phyloP scores from a whole-genome alignment of 2,329 filamentous ascomycete species.

The Aspergillus puulaauensis region DNA sequence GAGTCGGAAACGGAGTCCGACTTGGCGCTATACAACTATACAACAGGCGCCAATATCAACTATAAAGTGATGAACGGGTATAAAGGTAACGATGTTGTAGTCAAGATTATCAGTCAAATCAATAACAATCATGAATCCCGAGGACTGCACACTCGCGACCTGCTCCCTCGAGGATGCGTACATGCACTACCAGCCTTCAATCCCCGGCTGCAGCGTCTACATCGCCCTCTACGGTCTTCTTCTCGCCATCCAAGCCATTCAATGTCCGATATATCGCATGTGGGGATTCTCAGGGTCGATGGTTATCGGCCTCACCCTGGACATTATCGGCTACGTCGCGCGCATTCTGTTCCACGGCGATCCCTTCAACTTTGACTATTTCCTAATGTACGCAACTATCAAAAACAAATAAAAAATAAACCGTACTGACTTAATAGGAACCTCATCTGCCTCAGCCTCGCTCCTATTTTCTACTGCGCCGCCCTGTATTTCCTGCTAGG shows the following conservation, averaged over 20 bases:
- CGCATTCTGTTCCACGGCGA: constrained; percentile 58
- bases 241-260: constrained; percentile 47
- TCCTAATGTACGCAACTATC: constrained; percentile 30
- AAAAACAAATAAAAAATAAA: too few relatives aligned
- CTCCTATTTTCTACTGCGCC: constrained; percentile 61
- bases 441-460: constrained; percentile 63
- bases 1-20: constrained; percentile 1
- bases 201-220: constrained; percentile 56
- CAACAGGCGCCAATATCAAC: background rate
- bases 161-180: constrained; percentile 33
- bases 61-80: background rate
- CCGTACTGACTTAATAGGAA: constrained; percentile 42
- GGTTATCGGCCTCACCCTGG: constrained; percentile 53
- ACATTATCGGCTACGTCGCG: constrained; percentile 61
- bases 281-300: constrained; percentile 40
- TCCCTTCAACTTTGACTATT: constrained; percentile 45
- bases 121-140: background rate
- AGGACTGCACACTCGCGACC: constrained; percentile 11
- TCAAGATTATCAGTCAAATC: background rate
- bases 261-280: constrained; percentile 30
- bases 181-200: constrained; percentile 56
- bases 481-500: constrained; percentile 62
- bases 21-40: background rate
- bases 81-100: background rate
- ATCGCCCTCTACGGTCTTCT: constrained; percentile 51